Conservation (phyloP, 305 asterid genomes). For the Solanum hybrid region DNA sequence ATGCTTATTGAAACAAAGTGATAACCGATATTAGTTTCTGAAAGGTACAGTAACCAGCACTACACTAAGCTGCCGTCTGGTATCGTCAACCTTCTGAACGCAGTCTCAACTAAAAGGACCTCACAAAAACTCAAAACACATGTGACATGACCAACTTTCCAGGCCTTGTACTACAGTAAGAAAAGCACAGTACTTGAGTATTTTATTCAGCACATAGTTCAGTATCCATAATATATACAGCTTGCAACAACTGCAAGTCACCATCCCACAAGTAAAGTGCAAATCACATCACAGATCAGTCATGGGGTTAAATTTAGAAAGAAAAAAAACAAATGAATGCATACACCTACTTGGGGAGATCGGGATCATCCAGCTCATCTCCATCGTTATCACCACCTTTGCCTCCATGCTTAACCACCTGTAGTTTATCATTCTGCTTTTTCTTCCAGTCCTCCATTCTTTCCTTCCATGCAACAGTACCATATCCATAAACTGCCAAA, state of each 20-base stretch:
- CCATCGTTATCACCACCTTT: conserved; percentile 41
- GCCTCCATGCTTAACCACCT: conserved; percentile 77
- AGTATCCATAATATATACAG: background rate
- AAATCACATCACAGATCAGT: conserved; percentile 27
- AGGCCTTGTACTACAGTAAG: background rate
- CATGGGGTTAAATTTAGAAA: background rate
- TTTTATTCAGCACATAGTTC: background rate
- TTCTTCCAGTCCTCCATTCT: conserved; percentile 99
- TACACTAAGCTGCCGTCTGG: background rate
- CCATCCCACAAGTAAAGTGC: background rate
- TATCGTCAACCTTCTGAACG: background rate
- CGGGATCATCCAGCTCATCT: conserved; percentile 80
- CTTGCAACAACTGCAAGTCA: conserved; percentile 5
- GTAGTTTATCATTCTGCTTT: conserved; percentile 79
- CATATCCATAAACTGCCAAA: conserved; percentile 90
- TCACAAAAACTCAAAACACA: background rate
- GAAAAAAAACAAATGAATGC: conserved; percentile 1
- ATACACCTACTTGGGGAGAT: conserved; percentile 81
- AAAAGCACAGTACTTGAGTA: background rate
- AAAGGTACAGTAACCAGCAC: background rate
- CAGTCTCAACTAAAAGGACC: background rate
- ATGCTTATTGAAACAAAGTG: background rate
- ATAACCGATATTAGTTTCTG: background rate
- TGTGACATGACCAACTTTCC: background rate
- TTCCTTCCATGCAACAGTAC: conserved; percentile 95